Base-by-base conservation (phyloP, 2,329 filamentous ascomycete genomes). In the Pseudogymnoascus sp. region DNA sequence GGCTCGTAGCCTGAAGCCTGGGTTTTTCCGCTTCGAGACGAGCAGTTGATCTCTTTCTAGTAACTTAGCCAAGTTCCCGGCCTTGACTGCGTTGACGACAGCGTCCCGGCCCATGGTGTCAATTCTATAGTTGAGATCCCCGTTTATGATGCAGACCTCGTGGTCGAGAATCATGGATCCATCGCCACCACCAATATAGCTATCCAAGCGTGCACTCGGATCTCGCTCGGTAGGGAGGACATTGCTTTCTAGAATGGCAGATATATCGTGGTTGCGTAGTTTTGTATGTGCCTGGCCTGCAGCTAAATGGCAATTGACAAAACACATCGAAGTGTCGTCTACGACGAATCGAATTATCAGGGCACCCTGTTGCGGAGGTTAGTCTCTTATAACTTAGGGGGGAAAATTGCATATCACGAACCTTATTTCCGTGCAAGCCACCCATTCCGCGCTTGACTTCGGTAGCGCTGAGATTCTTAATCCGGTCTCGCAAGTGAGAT, bases 361-460 rank as follows among this genome's bases (percentile, higher is more conserved):
- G 19, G 93, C 95, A 66, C 95, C 95, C 79, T 84, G 65, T 6
- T 5, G 13, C 40, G 26, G 15, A 17, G 37, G 40, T 71, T 33
- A 71, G 67, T 19, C 31, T 37, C n/a, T 15, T 46, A 35, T 33
- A 50, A 29, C 23, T 29, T 29, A 38, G 10, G n/a, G 15, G 5
- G 11, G 10, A 37, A 21, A 33, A 38, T 64, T 29, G 42, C 15
- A 13, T 46, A 10, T 19, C 40, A 64, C 65, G 23, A 50, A 83
- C 82, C 79, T 99, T 99, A 78, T 99, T 99, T 31, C 95, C 95
- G 72, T 97, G 91, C 66, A 93, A 79, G 17, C 95, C 95, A 60
- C 93, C 93, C 89, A 99, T 95, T 62, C 95, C 95, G 64, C 95
- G 88, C 76, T 99, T 99, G 67, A 99, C 88, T 72, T 97, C 91